Conservation (phyloP, 2,329 filamentous ascomycete genomes). For the Epichloe sibirici region DNA sequence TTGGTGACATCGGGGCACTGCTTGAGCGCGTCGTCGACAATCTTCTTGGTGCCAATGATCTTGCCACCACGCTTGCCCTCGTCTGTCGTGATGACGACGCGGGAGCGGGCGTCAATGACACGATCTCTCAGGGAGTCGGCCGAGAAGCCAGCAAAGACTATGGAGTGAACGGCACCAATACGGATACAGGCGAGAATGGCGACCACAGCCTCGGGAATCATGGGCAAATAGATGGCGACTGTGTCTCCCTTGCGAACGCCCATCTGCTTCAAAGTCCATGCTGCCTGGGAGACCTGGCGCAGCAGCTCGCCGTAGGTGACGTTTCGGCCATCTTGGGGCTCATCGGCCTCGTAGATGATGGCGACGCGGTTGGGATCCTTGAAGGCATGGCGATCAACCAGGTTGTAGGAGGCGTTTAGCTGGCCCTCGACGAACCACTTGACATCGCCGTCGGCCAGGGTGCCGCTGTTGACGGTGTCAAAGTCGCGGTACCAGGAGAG, state of each 20-base stretch:
- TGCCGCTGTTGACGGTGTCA: constrained; percentile 72
- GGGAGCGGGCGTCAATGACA: constrained; percentile 80
- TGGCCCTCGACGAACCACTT: constrained; percentile 93
- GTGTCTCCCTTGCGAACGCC: constrained; percentile 96
- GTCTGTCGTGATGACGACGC: constrained; percentile 91
- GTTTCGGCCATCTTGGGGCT: constrained; percentile 72
- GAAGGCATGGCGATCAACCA: constrained; percentile 91
- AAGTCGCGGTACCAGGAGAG: constrained; percentile 88
- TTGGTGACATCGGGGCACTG: constrained; percentile 81
- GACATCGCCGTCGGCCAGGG: constrained; percentile 66
- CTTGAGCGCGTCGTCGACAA: constrained; percentile 94
- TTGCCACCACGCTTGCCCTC: constrained; percentile 98
- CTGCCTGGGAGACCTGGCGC: constrained; percentile 76
- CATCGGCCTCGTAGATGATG: constrained; percentile 98
- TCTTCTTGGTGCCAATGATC: constrained; percentile 95
- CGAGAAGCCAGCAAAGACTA: constrained; percentile 96
- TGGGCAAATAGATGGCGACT: constrained; percentile 92
- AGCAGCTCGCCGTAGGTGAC: constrained; percentile 91
- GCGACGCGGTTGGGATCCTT: constrained; percentile 86
- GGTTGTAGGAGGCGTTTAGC: constrained; percentile 95
- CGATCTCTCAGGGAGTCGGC: constrained; percentile 92
- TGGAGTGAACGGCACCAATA: constrained; percentile 92
- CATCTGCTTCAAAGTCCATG: constrained; percentile 85
- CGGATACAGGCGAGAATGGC: constrained; percentile 83
- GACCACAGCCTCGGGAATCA: constrained; percentile 93